phyloP scores from a whole-genome alignment of 2,329 filamentous ascomycete genomes.

The Biscogniauxia sp. region DNA sequence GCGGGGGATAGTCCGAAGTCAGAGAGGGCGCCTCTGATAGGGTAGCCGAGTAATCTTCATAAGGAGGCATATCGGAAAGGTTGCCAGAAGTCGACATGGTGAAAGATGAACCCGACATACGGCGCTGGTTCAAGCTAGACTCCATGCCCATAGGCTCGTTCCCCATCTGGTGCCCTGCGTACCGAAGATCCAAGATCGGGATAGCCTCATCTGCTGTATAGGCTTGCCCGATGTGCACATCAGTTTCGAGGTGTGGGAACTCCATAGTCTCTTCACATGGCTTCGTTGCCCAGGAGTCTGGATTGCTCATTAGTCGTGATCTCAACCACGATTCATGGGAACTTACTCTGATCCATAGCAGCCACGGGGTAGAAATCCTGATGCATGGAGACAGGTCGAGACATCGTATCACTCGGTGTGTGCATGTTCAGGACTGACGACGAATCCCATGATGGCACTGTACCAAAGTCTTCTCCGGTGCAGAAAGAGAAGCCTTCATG shows the following conservation, averaged over 20 bases:
- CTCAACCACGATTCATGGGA: constrained; percentile 6
- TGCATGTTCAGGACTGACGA: constrained; percentile 50
- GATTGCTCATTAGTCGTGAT: constrained; percentile 22
- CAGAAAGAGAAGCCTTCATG: constrained; percentile 62
- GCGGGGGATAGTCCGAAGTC: constrained; percentile 63
- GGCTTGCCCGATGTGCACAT: constrained; percentile 60
- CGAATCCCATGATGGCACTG: constrained; percentile 57
- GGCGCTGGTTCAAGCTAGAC: constrained; percentile 52
- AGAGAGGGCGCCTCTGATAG: constrained; percentile 67
- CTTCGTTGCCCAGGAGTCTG: constrained; percentile 53
- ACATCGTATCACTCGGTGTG: constrained; percentile 50
- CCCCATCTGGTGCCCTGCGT: constrained; percentile 47
- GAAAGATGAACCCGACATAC: constrained; percentile 72
- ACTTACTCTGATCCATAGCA: constrained; percentile 50
- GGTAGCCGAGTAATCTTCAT: constrained; percentile 67
- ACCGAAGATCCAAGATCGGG: constrained; percentile 60
- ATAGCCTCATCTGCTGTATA: constrained; percentile 63
- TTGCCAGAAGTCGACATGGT: constrained; percentile 66
- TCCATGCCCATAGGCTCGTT: constrained; percentile 51
- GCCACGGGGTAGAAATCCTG: constrained; percentile 55
- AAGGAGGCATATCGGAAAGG: constrained; percentile 66
- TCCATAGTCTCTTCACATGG: constrained; percentile 56
- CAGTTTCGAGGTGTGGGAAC: constrained; percentile 53
- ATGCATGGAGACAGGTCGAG: constrained; percentile 55
- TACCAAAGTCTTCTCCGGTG: constrained; percentile 51